These are phyloP conservation scores for Xylariaceae sp. DNA, from an alignment of 2,329 filamentous ascomycete species.

Conservation along the genomic window DNA sequence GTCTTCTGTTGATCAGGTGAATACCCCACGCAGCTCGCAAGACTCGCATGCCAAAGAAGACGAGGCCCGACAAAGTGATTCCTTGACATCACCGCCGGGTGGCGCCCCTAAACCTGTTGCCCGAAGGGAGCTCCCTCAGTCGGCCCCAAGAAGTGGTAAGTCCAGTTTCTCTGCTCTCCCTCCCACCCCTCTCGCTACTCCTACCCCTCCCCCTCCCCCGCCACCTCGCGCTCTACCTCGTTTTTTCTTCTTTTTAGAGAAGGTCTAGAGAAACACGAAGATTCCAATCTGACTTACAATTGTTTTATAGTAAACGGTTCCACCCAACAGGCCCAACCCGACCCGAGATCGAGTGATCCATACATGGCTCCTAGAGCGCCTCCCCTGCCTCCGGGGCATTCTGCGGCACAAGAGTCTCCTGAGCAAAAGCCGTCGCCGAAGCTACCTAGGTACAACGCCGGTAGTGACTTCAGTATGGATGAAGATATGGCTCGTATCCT, in stretches of 20 bases:
- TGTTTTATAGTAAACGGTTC: constrained; percentile 36
- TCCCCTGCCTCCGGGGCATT: constrained; percentile 48
- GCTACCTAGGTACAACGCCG: constrained; percentile 69
- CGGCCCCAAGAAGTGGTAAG: constrained; percentile 43
- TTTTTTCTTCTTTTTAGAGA: background rate
- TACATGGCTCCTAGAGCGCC: constrained; percentile 58
- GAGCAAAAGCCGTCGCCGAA: constrained; percentile 58
- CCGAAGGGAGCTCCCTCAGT: constrained; percentile 59
- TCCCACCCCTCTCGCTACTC: too few relatives aligned
- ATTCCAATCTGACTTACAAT: constrained; percentile 17
- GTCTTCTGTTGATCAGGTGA: constrained; percentile 35
- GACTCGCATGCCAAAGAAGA: constrained; percentile 56
- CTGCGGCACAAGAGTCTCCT: constrained; percentile 45
- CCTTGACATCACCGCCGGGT: constrained; percentile 40
- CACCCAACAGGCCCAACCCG: constrained; percentile 30
- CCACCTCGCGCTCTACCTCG: too few relatives aligned
- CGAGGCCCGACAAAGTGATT: constrained; percentile 44
- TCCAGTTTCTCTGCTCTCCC: too few relatives aligned
- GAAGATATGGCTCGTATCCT: constrained; percentile 92
- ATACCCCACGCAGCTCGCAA: constrained; percentile 52
- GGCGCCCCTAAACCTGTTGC: constrained; percentile 48
- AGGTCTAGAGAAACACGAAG: too few relatives aligned
- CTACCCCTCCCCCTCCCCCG: too few relatives aligned
- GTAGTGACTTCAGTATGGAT: constrained; percentile 88
- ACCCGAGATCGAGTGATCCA: constrained; percentile 46